Evolutionary conservation across 2,329 filamentous ascomycete species (phyloP).

Genomic region (Pestalotiopsis sp.): DNA sequence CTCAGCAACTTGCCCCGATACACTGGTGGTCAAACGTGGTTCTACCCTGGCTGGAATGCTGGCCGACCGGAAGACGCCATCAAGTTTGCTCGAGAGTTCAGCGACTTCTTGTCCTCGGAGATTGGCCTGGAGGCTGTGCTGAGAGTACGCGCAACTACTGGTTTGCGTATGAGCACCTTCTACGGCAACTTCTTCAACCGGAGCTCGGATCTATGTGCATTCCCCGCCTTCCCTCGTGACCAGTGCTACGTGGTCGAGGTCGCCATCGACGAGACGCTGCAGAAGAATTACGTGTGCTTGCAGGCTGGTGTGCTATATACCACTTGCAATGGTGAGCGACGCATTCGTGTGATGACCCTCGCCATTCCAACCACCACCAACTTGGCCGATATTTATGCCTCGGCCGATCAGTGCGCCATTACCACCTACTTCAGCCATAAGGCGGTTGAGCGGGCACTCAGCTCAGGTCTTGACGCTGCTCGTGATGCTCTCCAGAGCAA

Average conservation of each 20-base stretch:
- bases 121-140: conserved; percentile 96
- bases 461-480: conserved; percentile 85
- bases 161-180: conserved; percentile 94
- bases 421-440: conserved; percentile 96
- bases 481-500: conserved; percentile 90
- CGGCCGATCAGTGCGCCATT: conserved; percentile 91
- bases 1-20: conserved; percentile 94
- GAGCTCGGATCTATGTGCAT: conserved; percentile 71
- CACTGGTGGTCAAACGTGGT: conserved; percentile 96
- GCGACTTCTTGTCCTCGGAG: conserved; percentile 93
- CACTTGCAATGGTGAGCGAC: conserved; percentile 93
- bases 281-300: conserved; percentile 88
- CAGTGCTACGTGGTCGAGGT: conserved; percentile 98
- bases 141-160: conserved; percentile 91
- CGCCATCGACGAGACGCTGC: conserved; percentile 92
- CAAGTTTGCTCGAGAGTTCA: conserved; percentile 96
- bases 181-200: conserved; percentile 99
- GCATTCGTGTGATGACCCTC: conserved; percentile 92
- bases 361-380: conserved; percentile 91
- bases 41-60: conserved; percentile 97
- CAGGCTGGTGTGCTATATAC: conserved; percentile 96
- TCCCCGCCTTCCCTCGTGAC: conserved; percentile 95
- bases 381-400: conserved; percentile 89
- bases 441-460: conserved; percentile 86
- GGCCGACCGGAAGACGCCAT: conserved; percentile 92